A percentile compares a stretch with the other conserved stretches of the same genome.
Evolutionary conservation across 2,329 filamentous ascomycete genomes (phyloP).

Genomic region (Epichloe festucae): DNA sequence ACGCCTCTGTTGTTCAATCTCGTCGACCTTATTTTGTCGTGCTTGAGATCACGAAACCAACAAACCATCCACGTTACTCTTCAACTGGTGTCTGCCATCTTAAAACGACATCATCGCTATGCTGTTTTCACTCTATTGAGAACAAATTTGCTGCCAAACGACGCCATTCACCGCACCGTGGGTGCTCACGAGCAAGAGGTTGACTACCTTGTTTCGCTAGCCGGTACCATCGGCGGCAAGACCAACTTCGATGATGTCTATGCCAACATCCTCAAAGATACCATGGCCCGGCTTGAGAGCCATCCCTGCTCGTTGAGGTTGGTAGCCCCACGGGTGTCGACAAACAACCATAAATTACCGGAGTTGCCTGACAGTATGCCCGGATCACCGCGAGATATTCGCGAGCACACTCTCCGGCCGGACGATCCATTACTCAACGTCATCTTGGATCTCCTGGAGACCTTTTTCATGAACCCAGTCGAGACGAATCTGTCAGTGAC

Average conservation of each 20-base stretch:
- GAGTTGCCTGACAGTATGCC: constrained; percentile 42
- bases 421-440: constrained; percentile 53
- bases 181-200: constrained; percentile 66
- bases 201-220: constrained; percentile 56
- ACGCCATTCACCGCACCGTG: constrained; percentile 47
- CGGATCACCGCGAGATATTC: constrained; percentile 47
- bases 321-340: constrained; percentile 47
- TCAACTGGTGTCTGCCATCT: constrained; percentile 72
- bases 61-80: constrained; percentile 86
- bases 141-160: constrained; percentile 44
- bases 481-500: constrained; percentile 85
- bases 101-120: constrained; percentile 80
- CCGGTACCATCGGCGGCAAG: constrained; percentile 53
- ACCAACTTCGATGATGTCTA: constrained; percentile 63
- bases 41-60: constrained; percentile 68
- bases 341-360: constrained; percentile 43
- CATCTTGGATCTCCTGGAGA: constrained; percentile 56
- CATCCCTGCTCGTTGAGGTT: constrained; percentile 60
- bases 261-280: constrained; percentile 58
- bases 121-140: constrained; percentile 65
- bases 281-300: constrained; percentile 52
- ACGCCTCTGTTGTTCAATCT: constrained; percentile 88
- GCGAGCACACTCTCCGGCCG: constrained; percentile 46
- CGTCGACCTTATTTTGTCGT: constrained; percentile 79
- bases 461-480: constrained; percentile 80